These are phyloP conservation scores for Leccinum ochraceum DNA, from an alignment of 768 basidiomycete species.

Conservation along the genomic window DNA sequence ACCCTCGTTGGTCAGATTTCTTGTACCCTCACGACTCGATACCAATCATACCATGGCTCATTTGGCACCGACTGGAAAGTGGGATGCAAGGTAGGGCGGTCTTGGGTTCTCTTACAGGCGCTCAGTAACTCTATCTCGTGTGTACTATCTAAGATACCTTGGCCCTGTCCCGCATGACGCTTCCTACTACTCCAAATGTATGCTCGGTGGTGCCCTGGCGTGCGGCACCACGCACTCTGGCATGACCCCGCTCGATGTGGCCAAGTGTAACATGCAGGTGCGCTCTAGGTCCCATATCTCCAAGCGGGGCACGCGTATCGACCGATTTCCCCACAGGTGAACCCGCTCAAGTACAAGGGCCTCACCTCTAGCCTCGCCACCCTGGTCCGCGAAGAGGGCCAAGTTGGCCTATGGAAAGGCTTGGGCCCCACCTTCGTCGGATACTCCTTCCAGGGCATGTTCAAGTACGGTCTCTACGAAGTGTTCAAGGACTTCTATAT, in stretches of 20 bases:
- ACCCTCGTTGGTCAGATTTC: not conserved
- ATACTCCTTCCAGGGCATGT: not conserved
- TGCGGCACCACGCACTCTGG: not conserved
- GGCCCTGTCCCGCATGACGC: not conserved
- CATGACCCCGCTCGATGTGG: not conserved
- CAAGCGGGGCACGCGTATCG: not conserved
- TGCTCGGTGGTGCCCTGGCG: not conserved
- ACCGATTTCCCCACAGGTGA: not conserved
- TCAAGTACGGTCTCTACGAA: not conserved
- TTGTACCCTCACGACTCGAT: not conserved
- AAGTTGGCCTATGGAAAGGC: not conserved
- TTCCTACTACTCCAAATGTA: not conserved
- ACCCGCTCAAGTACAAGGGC: not conserved
- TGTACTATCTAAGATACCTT: not conserved
- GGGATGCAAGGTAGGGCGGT: not conserved
- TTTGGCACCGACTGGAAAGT: not conserved
- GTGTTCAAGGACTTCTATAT: not conserved
- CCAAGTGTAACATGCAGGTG: not conserved
- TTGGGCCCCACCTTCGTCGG: not conserved
- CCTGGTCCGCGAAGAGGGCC: not conserved
- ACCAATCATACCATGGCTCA: not conserved
- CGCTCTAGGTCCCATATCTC: not conserved
- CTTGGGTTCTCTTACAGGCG: not conserved
- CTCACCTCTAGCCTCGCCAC: not conserved
- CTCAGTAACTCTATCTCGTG: not conserved